phyloP scores from a whole-genome alignment of 768 basidiomycete genomes.

The Tephrocybe sp. region DNA sequence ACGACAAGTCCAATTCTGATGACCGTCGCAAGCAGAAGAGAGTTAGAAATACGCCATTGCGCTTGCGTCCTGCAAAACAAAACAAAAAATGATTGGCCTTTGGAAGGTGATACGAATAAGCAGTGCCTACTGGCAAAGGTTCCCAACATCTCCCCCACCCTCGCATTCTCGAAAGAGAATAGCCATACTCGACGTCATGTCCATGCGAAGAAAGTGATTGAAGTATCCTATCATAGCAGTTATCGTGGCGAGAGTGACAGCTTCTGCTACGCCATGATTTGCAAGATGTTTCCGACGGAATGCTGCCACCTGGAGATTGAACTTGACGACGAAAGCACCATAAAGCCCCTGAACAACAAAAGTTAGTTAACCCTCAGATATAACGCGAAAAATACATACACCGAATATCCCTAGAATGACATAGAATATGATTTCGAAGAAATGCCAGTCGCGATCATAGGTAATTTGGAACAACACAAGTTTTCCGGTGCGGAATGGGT shows the following conservation, averaged over 20 bases:
- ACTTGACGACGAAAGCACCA: constrained; percentile 95
- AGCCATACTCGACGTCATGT: constrained; percentile 97
- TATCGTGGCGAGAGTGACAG: constrained; percentile 79
- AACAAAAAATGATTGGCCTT: background rate
- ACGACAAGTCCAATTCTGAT: constrained; percentile 86
- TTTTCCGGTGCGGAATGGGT: constrained; percentile 97
- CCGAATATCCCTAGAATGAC: constrained; percentile 95
- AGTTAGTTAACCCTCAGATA: constrained; percentile 8
- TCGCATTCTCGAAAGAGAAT: constrained; percentile 96
- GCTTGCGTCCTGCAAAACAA: constrained; percentile 60
- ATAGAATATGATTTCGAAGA: constrained; percentile 97
- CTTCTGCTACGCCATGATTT: constrained; percentile 85
- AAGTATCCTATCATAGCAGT: constrained; percentile 93
- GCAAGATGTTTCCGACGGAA: constrained; percentile 91
- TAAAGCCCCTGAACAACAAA: constrained; percentile 77
- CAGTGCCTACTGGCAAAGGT: constrained; percentile 87
- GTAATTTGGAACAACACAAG: constrained; percentile 98
- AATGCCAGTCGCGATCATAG: constrained; percentile 98
- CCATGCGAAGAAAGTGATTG: constrained; percentile 92
- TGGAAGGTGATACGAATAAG: background rate
- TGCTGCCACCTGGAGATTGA: constrained; percentile 92
- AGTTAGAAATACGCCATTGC: constrained; percentile 96
- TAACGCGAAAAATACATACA: constrained; percentile 43
- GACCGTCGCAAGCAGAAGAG: constrained; percentile 87
- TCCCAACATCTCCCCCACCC: constrained; percentile 83